Base-by-base conservation (phyloP, 768 basidiomycete species). In the Cystoderma amianthinum region DNA sequence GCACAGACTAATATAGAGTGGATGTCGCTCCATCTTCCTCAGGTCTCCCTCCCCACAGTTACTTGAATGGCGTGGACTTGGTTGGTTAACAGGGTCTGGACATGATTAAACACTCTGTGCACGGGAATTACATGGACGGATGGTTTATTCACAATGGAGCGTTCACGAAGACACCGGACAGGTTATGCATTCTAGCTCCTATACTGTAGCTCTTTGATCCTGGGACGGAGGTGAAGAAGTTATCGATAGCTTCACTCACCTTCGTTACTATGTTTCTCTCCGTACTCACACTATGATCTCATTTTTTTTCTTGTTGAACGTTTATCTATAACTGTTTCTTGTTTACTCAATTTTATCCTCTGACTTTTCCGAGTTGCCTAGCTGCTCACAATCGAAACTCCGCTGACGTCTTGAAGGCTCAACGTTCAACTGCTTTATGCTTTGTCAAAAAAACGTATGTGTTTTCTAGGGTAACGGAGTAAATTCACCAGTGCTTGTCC, bases 1-100 rank as follows among this genome's bases (percentile, higher is more conserved):
- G 6, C 36, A 21, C 42, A 36, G 23, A 36, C 42, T 23, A 43
- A 36, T n/a, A 23, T 36, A 6, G 23, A 24, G 25, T 28, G 25
- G 25, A 28, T 7, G n/a, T 28, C 25, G n/a, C 25, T 28, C 25
- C 7, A 28, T 7, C 7, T 28, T n/a, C 25, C 25, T 28, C 7
- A n/a, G 7, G n/a, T 28, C n/a, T 28, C 25, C 25, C 19, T 34
- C 3, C 15, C 18, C 3, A 20, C 36, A 37, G 22, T n/a, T 5
- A 20, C 7, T 28, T 7, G 25, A 28, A 28, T 28, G 7, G 25
- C 25, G 25, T n/a, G 7, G n/a, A 28, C 25, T 28, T n/a, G 25
- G 25, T 28, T n/a, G 7, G 7, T 28, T 7, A 7, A n/a, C 25
- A n/a, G 25, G n/a, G n/a, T n/a, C 25, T 28, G 25, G n/a, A n/a